phyloP scores from a whole-genome alignment of 208 protist species.

The Trypanosoma brucei region DNA sequence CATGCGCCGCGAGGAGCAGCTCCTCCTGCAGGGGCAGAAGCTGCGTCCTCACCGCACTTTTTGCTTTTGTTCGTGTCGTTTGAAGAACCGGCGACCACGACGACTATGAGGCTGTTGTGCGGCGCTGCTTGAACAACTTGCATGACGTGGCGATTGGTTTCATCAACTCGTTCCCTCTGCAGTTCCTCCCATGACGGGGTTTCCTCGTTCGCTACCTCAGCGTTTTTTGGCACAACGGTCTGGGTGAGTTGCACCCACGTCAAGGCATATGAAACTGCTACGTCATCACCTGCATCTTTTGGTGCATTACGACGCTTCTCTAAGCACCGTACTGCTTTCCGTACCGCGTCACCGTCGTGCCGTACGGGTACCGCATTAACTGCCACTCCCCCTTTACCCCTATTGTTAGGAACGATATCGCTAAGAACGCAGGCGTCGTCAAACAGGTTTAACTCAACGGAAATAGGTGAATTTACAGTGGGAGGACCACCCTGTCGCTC shows the following conservation, averaged over 20 bases:
- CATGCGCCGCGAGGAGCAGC: conserved; percentile 41
- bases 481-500: conserved; percentile 1
- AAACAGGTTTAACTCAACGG: conserved; percentile 48
- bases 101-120: conserved; percentile 62
- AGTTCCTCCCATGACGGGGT: conserved; percentile 19
- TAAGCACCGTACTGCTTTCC: conserved; percentile 63
- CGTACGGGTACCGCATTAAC: conserved; percentile 61
- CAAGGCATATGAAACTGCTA: conserved; percentile 31
- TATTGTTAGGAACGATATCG: conserved; percentile 18
- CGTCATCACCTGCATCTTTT: background rate
- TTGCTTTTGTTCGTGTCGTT: background rate
- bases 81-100: conserved; percentile 31
- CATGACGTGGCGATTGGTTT: conserved; percentile 64
- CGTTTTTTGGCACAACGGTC: conserved; percentile 19
- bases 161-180: conserved; percentile 35
- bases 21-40: background rate
- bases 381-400: background rate
- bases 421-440: conserved; percentile 47
- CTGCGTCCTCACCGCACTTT: background rate
- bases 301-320: conserved; percentile 21
- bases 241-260: conserved; percentile 70
- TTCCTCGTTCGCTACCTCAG: conserved; percentile 6
- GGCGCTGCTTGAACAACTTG: conserved; percentile 62
- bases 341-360: conserved; percentile 66
- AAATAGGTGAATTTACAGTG: background rate